Percentiles rank a stretch among this genome's conserved stretches.
phyloP scores from a whole-genome alignment of 2,329 filamentous ascomycete genomes.

The Pseudogymnoascus sp. region DNA sequence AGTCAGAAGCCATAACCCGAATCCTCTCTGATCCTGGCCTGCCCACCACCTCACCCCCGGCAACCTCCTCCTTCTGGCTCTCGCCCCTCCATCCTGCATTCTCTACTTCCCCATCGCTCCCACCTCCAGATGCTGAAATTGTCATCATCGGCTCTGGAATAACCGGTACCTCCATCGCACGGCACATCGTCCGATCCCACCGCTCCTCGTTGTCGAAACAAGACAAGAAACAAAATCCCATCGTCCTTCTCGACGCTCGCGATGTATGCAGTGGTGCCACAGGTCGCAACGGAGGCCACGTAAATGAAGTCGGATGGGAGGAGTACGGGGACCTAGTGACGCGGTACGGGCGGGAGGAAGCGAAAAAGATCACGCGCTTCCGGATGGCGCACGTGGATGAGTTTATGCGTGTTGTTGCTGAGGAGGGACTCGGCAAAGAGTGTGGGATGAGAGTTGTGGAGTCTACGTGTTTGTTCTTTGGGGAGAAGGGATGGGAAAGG shows the following conservation, averaged over 20 bases:
- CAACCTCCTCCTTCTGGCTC: conserved; percentile 39
- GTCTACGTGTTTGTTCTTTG: neutral
- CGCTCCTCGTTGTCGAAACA: neutral
- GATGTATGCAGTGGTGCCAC: conserved; percentile 44
- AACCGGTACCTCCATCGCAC: conserved; percentile 37
- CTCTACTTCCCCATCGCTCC: conserved; percentile 28
- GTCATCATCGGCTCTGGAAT: conserved; percentile 50
- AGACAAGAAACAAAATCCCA: conserved; percentile 7
- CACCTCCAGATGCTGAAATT: conserved; percentile 38
- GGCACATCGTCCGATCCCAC: conserved; percentile 11
- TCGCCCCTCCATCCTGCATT: conserved; percentile 36
- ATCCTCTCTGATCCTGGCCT: conserved; percentile 31
- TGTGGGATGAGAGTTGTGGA: neutral
- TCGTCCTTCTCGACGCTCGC: conserved; percentile 45
- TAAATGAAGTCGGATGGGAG: conserved; percentile 39
- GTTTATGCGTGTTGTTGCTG: neutral
- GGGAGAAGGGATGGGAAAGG: neutral
- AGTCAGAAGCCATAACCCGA: conserved; percentile 15
- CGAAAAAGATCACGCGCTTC: conserved; percentile 36
- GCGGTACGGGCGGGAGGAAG: conserved; percentile 30
- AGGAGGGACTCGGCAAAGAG: conserved; percentile 5
- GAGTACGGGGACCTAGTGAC: conserved; percentile 31
- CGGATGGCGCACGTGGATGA: conserved; percentile 35
- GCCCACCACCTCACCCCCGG: conserved; percentile 31
- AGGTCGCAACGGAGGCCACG: conserved; percentile 45